Evolutionary conservation across 768 basidiomycete species (phyloP).

Genomic region (Xerocomus spinulosus): DNA sequence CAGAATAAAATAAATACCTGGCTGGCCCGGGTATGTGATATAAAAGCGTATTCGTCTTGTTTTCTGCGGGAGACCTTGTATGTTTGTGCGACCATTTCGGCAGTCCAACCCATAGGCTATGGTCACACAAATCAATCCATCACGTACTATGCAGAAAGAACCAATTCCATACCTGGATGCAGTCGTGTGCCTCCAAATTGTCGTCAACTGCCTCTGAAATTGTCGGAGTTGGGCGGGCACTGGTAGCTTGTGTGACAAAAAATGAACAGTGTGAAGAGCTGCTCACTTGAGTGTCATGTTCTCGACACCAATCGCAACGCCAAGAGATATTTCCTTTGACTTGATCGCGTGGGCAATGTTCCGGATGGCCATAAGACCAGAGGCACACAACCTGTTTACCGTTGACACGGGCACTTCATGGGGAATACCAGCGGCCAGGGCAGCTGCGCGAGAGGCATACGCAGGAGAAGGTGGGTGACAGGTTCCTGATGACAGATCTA

Average conservation of each 20-base stretch:
- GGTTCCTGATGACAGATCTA: slow-evolving; percentile 46
- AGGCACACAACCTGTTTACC: slow-evolving; percentile 91
- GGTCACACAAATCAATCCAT: slow-evolving; percentile 3
- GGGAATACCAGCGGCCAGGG: slow-evolving; percentile 85
- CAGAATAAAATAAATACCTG: slow-evolving; percentile 36
- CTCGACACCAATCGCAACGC: slow-evolving; percentile 78
- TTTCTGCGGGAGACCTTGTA: slow-evolving; percentile 74
- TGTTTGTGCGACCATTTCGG: slow-evolving; percentile 80
- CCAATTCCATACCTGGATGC: slow-evolving; percentile 47
- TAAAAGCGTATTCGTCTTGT: slow-evolving; percentile 87
- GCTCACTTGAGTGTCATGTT: slow-evolving; percentile 78
- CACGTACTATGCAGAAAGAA: background rate
- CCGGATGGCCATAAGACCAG: slow-evolving; percentile 91
- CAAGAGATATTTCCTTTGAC: slow-evolving; percentile 78
- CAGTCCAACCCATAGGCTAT: slow-evolving; percentile 94
- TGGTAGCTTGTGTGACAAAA: slow-evolving; percentile 18
- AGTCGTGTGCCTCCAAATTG: slow-evolving; percentile 65
- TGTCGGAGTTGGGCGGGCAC: slow-evolving; percentile 72
- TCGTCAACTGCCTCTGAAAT: slow-evolving; percentile 55
- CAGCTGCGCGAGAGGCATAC: slow-evolving; percentile 82
- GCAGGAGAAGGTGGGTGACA: slow-evolving; percentile 81
- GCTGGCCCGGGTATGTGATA: slow-evolving; percentile 79
- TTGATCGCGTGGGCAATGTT: slow-evolving; percentile 85
- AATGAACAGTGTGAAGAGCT: background rate
- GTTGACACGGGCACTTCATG: slow-evolving; percentile 82